Evolutionary conservation across 1,284 basidiomycete genomes (phyloP), one percentile per base, ranked within the genome.

Genomic region (Trichosporon sp.): DNA sequence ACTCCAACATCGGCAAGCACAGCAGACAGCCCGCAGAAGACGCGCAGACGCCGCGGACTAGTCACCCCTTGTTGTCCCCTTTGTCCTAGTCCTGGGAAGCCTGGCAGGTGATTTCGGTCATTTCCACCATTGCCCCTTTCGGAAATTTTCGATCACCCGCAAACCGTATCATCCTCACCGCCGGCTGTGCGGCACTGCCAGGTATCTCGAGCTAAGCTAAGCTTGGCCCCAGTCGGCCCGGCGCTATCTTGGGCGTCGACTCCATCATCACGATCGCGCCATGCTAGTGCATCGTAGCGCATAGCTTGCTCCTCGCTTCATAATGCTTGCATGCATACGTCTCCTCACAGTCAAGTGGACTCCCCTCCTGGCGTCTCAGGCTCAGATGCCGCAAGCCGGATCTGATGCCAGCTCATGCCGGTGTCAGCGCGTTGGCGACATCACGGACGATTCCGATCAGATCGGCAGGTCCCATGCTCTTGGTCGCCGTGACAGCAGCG

Each of bases 391-490:
- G 26, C 26, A 26, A 26, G 26, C 26, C 26, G 26, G 48, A 8
- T 19, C 48, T 16, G 12, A 4, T 51, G 48, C 51, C n/a, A 54
- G 51, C 51, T 54, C 51, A 54, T 10, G 51, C n/a, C 51, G 10
- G 10, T 7, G 51, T 21, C 95, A 6, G 95, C 95, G 90, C 77
- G 90, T 95, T 78, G 94, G 95, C 71, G 92, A 90, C 70, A 93
- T 93, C 61, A 88, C 91, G 83, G 87, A 89, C 65, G 86, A 97
- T 70, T 94, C 91, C 95, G 32, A 97, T 98, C 79, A 91, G 95
- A 73, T 96, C 94, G 31, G 93, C 95, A 0, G 93, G 94, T 2
- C 87, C 97, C 77, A 92, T 97, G 90, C 88, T 98, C 69, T 68
- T 63, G 14, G 32, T 21, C 31, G 12, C 59, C 3, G 59, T 31